These are phyloP conservation scores for Talaromyces sp. DNA, from an alignment of 2,329 filamentous ascomycete species.

Conservation along the genomic window DNA sequence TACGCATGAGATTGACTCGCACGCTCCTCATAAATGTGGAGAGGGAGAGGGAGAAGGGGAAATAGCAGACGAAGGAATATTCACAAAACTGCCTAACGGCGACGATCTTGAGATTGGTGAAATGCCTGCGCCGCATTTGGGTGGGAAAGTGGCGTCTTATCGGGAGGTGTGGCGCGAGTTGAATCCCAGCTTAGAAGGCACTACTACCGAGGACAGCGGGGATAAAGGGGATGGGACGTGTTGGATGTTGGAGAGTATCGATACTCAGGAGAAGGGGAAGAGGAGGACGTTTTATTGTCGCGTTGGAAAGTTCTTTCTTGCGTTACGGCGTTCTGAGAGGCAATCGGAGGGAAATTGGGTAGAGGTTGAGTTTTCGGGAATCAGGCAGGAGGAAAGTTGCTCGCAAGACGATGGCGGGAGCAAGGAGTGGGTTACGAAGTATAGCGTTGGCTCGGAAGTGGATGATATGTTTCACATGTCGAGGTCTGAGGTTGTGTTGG, in stretches of 20 bases:
- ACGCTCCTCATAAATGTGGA: background rate
- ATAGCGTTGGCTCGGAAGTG: slow-evolving; percentile 8
- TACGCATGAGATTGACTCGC: background rate
- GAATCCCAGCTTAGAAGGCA: background rate
- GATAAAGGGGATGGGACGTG: background rate
- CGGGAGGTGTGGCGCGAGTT: slow-evolving; percentile 66
- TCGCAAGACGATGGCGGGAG: background rate
- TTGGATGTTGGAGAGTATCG: background rate
- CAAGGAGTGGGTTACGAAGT: background rate
- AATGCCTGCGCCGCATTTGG: slow-evolving; percentile 35
- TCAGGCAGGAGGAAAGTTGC: background rate
- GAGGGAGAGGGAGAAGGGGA: background rate
- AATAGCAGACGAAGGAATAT: slow-evolving; percentile 29
- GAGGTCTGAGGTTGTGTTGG: background rate
- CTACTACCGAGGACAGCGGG: no score
- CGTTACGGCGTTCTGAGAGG: background rate
- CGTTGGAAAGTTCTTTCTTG: background rate
- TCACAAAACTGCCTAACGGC: slow-evolving; percentile 40
- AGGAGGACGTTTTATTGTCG: slow-evolving; percentile 3
- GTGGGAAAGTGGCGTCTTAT: slow-evolving; percentile 48
- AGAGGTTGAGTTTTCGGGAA: background rate
- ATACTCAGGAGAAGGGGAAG: background rate
- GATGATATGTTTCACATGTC: slow-evolving; percentile 9
- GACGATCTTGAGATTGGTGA: slow-evolving; percentile 42
- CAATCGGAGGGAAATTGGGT: no score